A percentile compares a stretch with the other conserved stretches of the same genome.
Conservation (phyloP, 2,329 filamentous ascomycete genomes). For the Fusarium sp. region DNA sequence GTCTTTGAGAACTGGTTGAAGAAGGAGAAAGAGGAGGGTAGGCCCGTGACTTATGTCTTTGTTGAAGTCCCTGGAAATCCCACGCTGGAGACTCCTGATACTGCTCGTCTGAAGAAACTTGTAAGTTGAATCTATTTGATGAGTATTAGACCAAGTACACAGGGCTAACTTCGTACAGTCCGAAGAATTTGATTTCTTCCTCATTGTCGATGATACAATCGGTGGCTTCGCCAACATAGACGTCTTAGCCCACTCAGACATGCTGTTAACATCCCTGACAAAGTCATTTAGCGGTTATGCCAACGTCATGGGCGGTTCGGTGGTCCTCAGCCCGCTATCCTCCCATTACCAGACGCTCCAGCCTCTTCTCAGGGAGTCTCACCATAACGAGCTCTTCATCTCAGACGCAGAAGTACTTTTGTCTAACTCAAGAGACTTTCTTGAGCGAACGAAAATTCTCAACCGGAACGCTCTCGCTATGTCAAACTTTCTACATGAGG, state of each 20-base stretch:
- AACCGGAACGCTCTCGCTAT: constrained; percentile 61
- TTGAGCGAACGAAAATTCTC: constrained; percentile 54
- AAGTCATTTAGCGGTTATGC: constrained; percentile 70
- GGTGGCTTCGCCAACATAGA: constrained; percentile 64
- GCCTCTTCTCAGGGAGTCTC: constrained; percentile 45
- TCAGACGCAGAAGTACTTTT: constrained; percentile 61
- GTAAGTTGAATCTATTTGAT: constrained; percentile 50
- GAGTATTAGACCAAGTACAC: background rate
- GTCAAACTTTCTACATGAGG: constrained; percentile 54
- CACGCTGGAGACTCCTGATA: constrained; percentile 51
- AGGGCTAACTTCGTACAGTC: constrained; percentile 41
- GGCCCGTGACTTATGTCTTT: constrained; percentile 60
- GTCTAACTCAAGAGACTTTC: constrained; percentile 59
- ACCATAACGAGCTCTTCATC: constrained; percentile 61
- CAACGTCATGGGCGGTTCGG: constrained; percentile 66
- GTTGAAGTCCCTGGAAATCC: constrained; percentile 60
- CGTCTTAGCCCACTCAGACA: constrained; percentile 61
- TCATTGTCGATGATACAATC: constrained; percentile 63
- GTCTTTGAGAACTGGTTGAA: constrained; percentile 60
- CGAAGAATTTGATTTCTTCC: constrained; percentile 59
- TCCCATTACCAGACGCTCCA: constrained; percentile 55
- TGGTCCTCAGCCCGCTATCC: constrained; percentile 62
- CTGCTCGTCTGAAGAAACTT: constrained; percentile 52
- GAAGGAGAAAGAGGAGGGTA: constrained; percentile 53
- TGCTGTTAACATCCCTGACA: constrained; percentile 66